Base-by-base conservation (phyloP, 805 yeast genomes). In the Wickerhamiella spandovensis region DNA sequence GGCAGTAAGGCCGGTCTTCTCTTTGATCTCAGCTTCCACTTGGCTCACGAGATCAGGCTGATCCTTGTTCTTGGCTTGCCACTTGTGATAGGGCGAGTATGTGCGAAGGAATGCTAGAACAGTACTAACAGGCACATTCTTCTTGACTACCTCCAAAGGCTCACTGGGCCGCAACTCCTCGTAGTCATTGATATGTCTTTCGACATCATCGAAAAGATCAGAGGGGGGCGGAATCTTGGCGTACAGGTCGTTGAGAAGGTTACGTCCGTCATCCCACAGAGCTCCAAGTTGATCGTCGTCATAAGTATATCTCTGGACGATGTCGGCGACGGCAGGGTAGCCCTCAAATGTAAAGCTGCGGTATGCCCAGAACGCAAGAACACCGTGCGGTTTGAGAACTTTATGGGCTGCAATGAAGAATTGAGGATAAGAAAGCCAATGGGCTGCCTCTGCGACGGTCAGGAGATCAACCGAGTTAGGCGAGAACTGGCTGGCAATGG, bases 181-280 rank as follows among this genome's bases (percentile, higher is more conserved):
- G 66, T 53, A 57, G 57, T 48, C 64, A 59, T 46, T 48, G 15
- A 66, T 63, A 21, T 54, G 63, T 21, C 46, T 61, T 38, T 60
- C 55, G 13, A 70, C 61, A 51, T 79, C 73, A 1, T 61, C 55
- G 59, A 72, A 84, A 17, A 61, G 53, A 1, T 64, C 69, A 0
- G 54, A 35, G 2, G 82, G 79, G 3, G 74, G 57, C 41, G 67
- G 62, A 2, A 80, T 69, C n/a, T 69, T 75, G 10, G 57, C 60
- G 55, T 75, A 71, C 53, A 72, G 59, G 9, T 67, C 54, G 48
- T 80, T 67, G 37, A 89, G 64, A 17, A 74, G 67, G 6, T 61
- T 47, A 48, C 95, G 71, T 0, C 96, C 97, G 0, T 95, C 90
- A 57, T 84, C 83, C 97, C 97, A 89, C 60, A 78, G 77, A 0